phyloP scores from a whole-genome alignment of 305 asterid genomes.

The Fraxinus greggii region DNA sequence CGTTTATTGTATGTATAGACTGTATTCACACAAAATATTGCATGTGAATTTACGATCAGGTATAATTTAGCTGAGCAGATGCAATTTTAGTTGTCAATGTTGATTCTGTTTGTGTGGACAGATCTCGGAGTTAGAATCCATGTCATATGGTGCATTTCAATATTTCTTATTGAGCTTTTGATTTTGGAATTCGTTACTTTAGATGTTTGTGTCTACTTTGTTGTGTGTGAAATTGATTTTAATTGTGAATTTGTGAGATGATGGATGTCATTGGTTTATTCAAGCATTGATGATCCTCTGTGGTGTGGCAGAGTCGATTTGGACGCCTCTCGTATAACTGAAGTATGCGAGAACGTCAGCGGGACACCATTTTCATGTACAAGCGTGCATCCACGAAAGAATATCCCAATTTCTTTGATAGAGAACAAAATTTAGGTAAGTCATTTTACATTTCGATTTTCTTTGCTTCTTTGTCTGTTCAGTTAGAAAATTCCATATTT shows the following conservation, averaged over 20 bases:
- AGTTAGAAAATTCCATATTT: background rate
- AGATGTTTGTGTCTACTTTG: background rate
- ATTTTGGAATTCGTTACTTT: background rate
- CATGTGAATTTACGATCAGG: background rate
- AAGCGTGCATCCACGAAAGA: conserved; percentile 68
- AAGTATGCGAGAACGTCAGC: conserved; percentile 53
- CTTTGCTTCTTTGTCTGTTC: background rate
- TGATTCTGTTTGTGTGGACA: background rate
- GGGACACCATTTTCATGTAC: conserved; percentile 51
- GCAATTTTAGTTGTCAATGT: background rate
- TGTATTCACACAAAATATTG: background rate
- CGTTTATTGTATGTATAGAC: background rate
- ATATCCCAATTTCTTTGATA: conserved; percentile 38
- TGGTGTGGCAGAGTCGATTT: conserved; percentile 32
- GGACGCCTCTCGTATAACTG: conserved; percentile 24
- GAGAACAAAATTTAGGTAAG: conserved; percentile 49
- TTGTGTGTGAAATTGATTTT: background rate
- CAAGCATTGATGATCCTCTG: background rate
- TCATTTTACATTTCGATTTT: background rate
- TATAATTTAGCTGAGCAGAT: background rate
- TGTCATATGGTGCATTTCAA: background rate
- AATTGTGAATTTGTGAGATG: background rate
- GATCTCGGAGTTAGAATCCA: background rate
- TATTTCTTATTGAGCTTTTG: background rate
- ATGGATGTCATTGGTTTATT: background rate